Conservation (phyloP, 768 basidiomycete genomes). For the Serendipita sp. region DNA sequence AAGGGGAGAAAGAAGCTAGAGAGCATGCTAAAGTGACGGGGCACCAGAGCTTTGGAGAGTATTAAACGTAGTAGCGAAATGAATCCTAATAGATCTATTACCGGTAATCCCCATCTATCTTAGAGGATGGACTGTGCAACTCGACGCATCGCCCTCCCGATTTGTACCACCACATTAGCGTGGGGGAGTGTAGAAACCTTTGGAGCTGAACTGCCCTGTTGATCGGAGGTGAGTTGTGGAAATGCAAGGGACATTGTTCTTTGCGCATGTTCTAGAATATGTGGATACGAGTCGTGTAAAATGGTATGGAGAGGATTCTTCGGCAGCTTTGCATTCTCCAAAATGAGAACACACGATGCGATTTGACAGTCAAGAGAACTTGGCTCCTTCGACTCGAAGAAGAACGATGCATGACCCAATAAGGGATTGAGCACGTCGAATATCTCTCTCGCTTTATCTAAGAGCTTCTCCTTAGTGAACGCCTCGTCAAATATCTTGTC, state of each 20-base stretch:
- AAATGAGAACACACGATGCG: not conserved
- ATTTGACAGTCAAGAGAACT: not conserved
- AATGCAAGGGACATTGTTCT: not conserved
- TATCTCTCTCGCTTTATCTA: not conserved
- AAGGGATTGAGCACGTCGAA: not conserved
- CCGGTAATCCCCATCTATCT: too few relatives aligned
- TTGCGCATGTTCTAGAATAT: not conserved
- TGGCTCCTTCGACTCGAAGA: not conserved
- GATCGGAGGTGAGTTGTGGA: not conserved
- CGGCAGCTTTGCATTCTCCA: not conserved
- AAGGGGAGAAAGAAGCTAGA: conserved; percentile 86
- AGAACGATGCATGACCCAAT: not conserved
- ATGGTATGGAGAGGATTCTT: not conserved
- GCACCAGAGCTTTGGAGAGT: conserved; percentile 72
- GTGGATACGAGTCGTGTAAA: not conserved
- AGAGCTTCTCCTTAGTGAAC: not conserved
- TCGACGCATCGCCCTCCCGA: not conserved
- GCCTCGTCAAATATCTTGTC: not conserved
- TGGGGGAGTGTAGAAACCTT: not conserved
- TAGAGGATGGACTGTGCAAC: not conserved
- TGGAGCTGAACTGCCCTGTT: not conserved
- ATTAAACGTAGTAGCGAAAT: conserved; percentile 19
- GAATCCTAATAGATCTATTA: too few relatives aligned
- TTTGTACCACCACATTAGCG: not conserved
- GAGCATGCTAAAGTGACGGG: conserved; percentile 78